These are phyloP conservation scores for Hyaloscypha variabilis DNA, from an alignment of 495 filamentous ascomycete genomes.

Conservation along the genomic window DNA sequence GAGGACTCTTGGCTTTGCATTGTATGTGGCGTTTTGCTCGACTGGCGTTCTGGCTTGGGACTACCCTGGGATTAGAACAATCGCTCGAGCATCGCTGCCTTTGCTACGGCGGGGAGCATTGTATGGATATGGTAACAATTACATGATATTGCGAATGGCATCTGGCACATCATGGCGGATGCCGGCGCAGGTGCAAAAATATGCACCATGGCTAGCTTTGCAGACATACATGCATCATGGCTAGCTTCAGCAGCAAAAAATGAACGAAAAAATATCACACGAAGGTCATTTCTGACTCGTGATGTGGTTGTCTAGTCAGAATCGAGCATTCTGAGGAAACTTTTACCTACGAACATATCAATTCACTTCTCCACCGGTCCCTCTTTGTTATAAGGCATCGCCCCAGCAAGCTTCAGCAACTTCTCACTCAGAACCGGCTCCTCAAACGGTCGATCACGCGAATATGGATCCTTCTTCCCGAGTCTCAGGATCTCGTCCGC, in stretches of 20 bases:
- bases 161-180: not conserved
- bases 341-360: no score
- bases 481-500: slow-evolving; percentile 12
- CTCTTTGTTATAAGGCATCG: slow-evolving; percentile 1
- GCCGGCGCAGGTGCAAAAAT: not conserved
- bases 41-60: not conserved
- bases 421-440: slow-evolving; percentile 16
- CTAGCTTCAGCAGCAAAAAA: not conserved
- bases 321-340: no score
- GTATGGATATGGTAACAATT: not conserved
- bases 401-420: slow-evolving; percentile 20
- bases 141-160: not conserved
- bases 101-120: not conserved
- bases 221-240: not conserved
- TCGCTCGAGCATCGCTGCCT: not conserved
- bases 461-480: slow-evolving; percentile 18
- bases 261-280: not conserved
- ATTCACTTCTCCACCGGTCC: not conserved
- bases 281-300: not conserved
- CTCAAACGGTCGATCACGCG: slow-evolving; percentile 13
- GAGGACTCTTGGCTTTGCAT: not conserved
- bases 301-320: no score
- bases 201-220: not conserved
- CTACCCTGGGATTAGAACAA: not conserved
- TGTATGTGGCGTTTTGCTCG: not conserved